These are phyloP conservation scores for Flaveria linearis DNA, from an alignment of 129 eudicot species.

Conservation along the genomic window DNA sequence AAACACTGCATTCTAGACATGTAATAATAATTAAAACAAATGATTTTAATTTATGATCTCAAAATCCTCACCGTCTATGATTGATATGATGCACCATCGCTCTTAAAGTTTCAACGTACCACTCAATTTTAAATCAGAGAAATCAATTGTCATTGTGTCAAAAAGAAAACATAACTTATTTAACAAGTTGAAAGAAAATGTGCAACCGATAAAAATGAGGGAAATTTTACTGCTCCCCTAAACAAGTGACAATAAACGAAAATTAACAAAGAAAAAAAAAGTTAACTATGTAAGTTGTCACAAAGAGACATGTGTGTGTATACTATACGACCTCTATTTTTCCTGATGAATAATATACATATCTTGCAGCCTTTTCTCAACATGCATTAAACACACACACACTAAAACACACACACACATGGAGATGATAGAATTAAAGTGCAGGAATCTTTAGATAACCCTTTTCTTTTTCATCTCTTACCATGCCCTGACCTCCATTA, in stretches of 20 bases:
- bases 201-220: too few species aligned
- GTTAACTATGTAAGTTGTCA: not conserved
- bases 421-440: conserved; percentile 33
- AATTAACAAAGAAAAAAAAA: not conserved
- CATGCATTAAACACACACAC: conserved; percentile 42
- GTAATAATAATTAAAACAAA: too few species aligned
- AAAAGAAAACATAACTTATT: too few species aligned
- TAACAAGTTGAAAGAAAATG: too few species aligned
- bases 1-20: too few species aligned
- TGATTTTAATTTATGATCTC: too few species aligned
- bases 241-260: conserved; percentile 1
- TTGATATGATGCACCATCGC: too few species aligned
- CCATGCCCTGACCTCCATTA: conserved; percentile 33
- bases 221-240: too few species aligned
- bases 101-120: too few species aligned
- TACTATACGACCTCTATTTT: conserved; percentile 11
- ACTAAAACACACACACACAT: conserved; percentile 16
- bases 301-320: conserved; percentile 19
- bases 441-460: conserved; percentile 23
- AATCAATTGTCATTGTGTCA: too few species aligned
- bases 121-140: too few species aligned
- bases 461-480: conserved; percentile 22
- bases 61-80: too few species aligned
- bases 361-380: conserved; percentile 36
- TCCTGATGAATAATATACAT: conserved; percentile 29